phyloP scores from a whole-genome alignment of 108 stramenopile species.

The Cafeteria roenbergensis region DNA sequence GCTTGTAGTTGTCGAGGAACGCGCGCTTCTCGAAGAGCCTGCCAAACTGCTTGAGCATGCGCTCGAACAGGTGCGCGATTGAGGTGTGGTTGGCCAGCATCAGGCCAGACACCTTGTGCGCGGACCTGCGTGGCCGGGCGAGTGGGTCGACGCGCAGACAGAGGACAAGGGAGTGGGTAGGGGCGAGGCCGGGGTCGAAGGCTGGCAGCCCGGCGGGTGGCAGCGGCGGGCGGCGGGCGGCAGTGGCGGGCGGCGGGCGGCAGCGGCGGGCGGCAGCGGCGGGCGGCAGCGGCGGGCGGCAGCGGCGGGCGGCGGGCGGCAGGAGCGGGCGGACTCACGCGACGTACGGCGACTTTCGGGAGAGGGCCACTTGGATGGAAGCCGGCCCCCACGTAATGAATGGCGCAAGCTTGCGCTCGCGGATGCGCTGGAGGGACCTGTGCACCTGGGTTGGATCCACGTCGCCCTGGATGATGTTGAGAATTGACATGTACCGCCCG shows the following conservation, averaged over 20 bases:
- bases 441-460: slow-evolving; percentile 95
- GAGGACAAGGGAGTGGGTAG: no score
- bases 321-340: no score
- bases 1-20: slow-evolving; percentile 86
- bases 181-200: no score
- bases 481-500: slow-evolving; percentile 89
- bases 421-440: slow-evolving; percentile 88
- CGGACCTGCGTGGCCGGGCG: no score
- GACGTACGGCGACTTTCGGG: slow-evolving; percentile 80
- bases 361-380: slow-evolving; percentile 88
- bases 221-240: no score
- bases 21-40: slow-evolving; percentile 80
- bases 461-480: slow-evolving; percentile 94
- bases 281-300: no score
- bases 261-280: no score
- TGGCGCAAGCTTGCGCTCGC: slow-evolving; percentile 72
- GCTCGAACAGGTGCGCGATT: slow-evolving; percentile 83
- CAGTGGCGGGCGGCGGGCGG: no score
- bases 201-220: no score
- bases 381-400: slow-evolving; percentile 99
- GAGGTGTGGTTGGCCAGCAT: slow-evolving; percentile 94
- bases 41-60: slow-evolving; percentile 75
- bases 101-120: slow-evolving; percentile 66
- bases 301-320: no score
- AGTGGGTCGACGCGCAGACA: no score